Conservation (phyloP, 2,329 filamentous ascomycete genomes). For the Exophiala sideris region DNA sequence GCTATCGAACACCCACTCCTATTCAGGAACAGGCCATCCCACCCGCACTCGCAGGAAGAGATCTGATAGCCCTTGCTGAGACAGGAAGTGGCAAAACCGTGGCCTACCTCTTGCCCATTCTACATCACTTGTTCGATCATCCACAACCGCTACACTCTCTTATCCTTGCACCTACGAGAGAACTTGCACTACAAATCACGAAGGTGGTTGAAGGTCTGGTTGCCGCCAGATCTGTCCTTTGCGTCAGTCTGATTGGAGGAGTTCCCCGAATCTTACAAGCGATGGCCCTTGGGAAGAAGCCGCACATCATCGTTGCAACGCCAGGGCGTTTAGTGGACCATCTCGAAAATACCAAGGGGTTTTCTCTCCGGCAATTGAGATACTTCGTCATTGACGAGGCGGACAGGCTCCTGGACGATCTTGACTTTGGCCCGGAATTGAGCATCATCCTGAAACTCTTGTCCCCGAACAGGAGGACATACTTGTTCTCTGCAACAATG, state of each 20-base stretch:
- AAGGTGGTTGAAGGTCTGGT: conserved; percentile 85
- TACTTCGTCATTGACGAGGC: conserved; percentile 96
- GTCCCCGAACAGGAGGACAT: conserved; percentile 72
- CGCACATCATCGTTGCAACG: conserved; percentile 89
- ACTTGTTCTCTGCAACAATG: conserved; percentile 92
- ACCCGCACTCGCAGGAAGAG: conserved; percentile 70
- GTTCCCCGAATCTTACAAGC: conserved; percentile 93
- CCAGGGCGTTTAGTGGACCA: conserved; percentile 88
- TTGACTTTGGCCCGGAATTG: conserved; percentile 88
- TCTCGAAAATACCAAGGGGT: conserved; percentile 94
- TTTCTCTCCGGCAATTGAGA: conserved; percentile 75
- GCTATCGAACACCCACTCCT: conserved; percentile 81
- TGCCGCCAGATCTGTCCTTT: conserved; percentile 77
- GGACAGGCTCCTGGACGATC: conserved; percentile 75
- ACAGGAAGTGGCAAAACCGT: conserved; percentile 96
- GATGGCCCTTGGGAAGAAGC: conserved; percentile 91
- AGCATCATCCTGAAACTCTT: conserved; percentile 92
- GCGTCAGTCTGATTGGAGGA: conserved; percentile 85
- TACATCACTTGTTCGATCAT: conserved; percentile 85
- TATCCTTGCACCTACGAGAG: conserved; percentile 85
- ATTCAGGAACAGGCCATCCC: conserved; percentile 88
- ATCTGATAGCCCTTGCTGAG: conserved; percentile 90
- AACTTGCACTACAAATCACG: conserved; percentile 87
- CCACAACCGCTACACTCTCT: conserved; percentile 84
- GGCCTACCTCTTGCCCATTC: conserved; percentile 87